Conservation (phyloP, 2,329 filamentous ascomycete genomes). For the Hypoxylon sp. region DNA sequence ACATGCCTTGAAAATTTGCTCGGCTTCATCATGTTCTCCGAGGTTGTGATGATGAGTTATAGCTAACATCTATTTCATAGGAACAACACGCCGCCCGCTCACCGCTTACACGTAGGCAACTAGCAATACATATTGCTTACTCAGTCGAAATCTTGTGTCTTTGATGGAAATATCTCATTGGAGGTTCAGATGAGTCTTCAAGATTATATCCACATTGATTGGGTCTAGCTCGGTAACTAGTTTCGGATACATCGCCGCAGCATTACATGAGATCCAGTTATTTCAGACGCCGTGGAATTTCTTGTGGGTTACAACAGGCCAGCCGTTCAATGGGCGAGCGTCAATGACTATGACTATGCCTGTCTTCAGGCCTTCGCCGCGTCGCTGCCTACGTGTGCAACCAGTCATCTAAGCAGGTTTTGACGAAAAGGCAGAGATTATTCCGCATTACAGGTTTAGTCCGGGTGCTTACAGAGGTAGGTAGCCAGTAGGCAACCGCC, state of each 20-base stretch:
- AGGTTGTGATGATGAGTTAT: not conserved
- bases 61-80: not conserved
- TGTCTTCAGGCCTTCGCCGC: not conserved
- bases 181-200: not conserved
- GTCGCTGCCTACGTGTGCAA: not conserved
- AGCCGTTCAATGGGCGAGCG: too few relatives aligned
- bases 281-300: too few relatives aligned
- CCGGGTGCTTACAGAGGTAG: not conserved
- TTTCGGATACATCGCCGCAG: not conserved
- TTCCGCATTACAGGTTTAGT: not conserved
- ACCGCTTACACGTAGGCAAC: conserved; percentile 1
- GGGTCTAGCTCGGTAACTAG: not conserved
- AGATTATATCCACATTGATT: not conserved
- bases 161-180: not conserved
- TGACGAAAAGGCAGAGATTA: not conserved
- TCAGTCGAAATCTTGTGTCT: not conserved
- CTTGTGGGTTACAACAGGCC: too few relatives aligned
- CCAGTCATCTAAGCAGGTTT: not conserved
- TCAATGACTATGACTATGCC: too few relatives aligned
- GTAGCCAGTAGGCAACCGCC: not conserved
- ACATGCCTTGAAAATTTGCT: conserved; percentile 2
- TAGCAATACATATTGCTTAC: not conserved
- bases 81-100: not conserved
- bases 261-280: not conserved
- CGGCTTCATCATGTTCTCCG: not conserved